Percentiles rank a stretch among this genome's conserved stretches.
These are phyloP conservation scores for Yarrowia galli DNA, from an alignment of 1,139 yeast species.

Conservation along the genomic window DNA sequence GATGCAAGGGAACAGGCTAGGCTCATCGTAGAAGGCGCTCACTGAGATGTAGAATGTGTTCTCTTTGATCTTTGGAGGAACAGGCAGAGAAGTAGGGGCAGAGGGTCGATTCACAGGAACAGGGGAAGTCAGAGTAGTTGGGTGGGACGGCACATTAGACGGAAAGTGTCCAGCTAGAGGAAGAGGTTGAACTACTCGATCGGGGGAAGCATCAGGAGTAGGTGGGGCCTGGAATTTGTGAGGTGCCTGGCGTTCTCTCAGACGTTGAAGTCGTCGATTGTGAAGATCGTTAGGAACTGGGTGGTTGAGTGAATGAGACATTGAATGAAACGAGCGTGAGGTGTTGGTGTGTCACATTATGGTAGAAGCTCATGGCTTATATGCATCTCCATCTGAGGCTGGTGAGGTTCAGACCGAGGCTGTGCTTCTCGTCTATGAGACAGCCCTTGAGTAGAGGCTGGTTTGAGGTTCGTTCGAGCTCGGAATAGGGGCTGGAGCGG, in stretches of 20 bases:
- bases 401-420: background rate
- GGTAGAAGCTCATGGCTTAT: too few species aligned
- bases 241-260: background rate
- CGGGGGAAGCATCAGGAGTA: too few species aligned
- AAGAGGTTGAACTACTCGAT: too few species aligned
- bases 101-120: too few species aligned
- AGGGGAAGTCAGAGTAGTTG: background rate
- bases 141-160: background rate
- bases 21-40: background rate
- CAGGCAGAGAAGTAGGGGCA: background rate
- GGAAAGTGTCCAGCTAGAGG: background rate
- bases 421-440: background rate
- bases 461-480: too few species aligned
- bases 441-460: background rate
- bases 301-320: background rate
- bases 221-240: background rate
- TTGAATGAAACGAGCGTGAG: too few species aligned
- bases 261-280: background rate
- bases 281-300: background rate
- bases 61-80: background rate
- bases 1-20: background rate
- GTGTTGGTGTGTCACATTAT: too few species aligned
- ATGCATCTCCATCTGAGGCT: too few species aligned
- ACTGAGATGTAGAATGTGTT: conserved; percentile 7
- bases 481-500: too few species aligned